These are phyloP conservation scores for Lepiota subincarnata DNA, from an alignment of 768 basidiomycete species.

Conservation along the genomic window DNA sequence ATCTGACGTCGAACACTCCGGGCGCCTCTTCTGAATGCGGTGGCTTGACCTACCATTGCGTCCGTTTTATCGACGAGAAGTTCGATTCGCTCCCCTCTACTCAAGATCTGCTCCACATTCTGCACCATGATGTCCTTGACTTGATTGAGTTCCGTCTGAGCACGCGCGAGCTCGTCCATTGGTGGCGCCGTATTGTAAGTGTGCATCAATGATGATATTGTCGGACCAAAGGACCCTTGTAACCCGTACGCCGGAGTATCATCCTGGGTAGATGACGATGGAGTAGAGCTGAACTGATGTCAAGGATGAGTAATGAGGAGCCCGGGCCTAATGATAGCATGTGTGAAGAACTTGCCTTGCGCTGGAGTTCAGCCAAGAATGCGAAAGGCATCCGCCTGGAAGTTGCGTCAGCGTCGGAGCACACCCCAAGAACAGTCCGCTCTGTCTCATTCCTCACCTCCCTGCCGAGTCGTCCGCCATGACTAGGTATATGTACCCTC, in stretches of 20 bases:
- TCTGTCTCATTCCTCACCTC: conserved; percentile 55
- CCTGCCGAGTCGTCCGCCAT: conserved; percentile 95
- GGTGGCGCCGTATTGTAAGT: conserved; percentile 89
- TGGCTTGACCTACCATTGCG: conserved; percentile 89
- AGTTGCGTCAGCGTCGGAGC: conserved; percentile 4
- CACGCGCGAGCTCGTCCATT: conserved; percentile 82
- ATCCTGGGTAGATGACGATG: conserved; percentile 58
- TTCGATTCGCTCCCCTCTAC: conserved; percentile 92
- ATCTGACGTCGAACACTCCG: conserved; percentile 77
- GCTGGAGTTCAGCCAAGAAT: conserved; percentile 84
- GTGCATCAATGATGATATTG: conserved; percentile 72
- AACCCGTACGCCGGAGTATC: conserved; percentile 58
- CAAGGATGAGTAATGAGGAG: background rate
- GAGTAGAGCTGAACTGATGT: conserved; percentile 54
- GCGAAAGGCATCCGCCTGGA: conserved; percentile 87
- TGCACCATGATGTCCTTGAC: conserved; percentile 99
- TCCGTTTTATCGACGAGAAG: conserved; percentile 97
- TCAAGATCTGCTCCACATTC: conserved; percentile 95
- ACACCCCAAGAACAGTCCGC: background rate
- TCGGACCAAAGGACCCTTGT: conserved; percentile 69
- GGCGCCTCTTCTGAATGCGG: conserved; percentile 88
- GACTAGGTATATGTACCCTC: conserved; percentile 82
- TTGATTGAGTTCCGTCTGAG: conserved; percentile 82
- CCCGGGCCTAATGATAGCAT: conserved; percentile 8
- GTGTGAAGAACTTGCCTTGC: conserved; percentile 44